Evolutionary conservation across 257 asterid species (phyloP).

Genomic region (Solanum clarkiae): DNA sequence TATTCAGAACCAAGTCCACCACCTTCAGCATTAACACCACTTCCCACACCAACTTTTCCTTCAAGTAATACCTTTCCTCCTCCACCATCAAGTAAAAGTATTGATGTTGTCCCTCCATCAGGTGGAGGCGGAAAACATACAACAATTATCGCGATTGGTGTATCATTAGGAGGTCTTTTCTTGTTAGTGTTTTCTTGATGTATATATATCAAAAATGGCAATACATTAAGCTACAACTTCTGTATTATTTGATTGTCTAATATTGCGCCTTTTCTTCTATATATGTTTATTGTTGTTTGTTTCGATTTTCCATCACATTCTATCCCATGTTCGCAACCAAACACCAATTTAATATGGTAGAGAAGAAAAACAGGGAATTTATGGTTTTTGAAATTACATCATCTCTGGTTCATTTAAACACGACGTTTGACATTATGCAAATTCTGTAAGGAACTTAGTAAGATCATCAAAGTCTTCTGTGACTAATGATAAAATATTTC

Average conservation of each 20-base stretch:
- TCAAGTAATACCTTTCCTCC: background rate
- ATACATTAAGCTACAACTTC: background rate
- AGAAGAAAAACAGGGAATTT: background rate
- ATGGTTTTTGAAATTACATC: background rate
- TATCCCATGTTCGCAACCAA: background rate
- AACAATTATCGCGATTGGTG: background rate
- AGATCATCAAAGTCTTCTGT: background rate
- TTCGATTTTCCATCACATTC: background rate
- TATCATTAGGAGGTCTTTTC: background rate
- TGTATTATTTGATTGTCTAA: background rate
- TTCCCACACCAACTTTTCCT: background rate
- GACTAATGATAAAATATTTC: background rate
- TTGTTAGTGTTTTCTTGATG: background rate
- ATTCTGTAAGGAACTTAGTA: background rate
- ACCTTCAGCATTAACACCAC: background rate
- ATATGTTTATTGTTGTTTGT: background rate
- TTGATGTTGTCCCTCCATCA: background rate
- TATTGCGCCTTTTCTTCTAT: background rate
- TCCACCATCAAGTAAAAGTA: background rate
- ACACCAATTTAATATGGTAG: background rate
- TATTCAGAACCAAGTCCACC: background rate
- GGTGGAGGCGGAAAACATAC: background rate
- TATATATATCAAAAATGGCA: too few species aligned
- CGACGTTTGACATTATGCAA: background rate
- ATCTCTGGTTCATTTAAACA: background rate